These are phyloP conservation scores for Trypanosoma melophagium DNA, from an alignment of 208 protist genomes.

Conservation along the genomic window DNA sequence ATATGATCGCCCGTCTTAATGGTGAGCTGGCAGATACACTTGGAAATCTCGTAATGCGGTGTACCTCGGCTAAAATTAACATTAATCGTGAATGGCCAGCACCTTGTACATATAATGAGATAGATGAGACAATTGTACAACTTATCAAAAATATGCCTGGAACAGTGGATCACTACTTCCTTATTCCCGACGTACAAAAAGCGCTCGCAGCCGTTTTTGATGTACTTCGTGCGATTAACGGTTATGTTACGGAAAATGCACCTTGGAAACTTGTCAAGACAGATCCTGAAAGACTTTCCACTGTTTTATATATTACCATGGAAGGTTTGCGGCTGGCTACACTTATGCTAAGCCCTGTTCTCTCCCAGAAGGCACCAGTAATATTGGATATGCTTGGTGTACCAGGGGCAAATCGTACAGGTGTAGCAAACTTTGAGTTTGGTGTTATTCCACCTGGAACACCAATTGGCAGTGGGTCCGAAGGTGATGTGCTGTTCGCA, in stretches of 20 bases:
- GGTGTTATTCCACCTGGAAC: constrained; percentile 64
- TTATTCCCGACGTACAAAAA: constrained; percentile 84
- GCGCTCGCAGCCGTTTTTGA: constrained; percentile 86
- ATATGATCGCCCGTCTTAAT: constrained; percentile 88
- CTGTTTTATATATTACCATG: constrained; percentile 89
- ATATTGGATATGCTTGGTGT: constrained; percentile 90
- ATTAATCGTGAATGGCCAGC: constrained; percentile 65
- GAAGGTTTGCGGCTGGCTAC: constrained; percentile 86
- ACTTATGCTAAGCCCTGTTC: constrained; percentile 82
- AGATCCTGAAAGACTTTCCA: constrained; percentile 69
- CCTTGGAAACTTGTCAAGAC: constrained; percentile 92
- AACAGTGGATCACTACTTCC: constrained; percentile 81
- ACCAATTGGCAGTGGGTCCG: constrained; percentile 43
- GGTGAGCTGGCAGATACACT: constrained; percentile 93
- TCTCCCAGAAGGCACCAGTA: constrained; percentile 72
- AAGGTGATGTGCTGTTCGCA: constrained; percentile 73
- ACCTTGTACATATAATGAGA: constrained; percentile 63
- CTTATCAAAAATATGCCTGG: constrained; percentile 63
- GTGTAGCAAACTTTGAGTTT: constrained; percentile 61
- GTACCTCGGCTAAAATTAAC: constrained; percentile 84
- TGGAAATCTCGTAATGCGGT: constrained; percentile 92
- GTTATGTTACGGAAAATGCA: constrained; percentile 88
- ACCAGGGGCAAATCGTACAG: constrained; percentile 45
- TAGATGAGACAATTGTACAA: constrained; percentile 62
- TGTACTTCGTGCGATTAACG: constrained; percentile 84